Base-by-base conservation (phyloP, 2,329 filamentous ascomycete species). In the Ceratocystis colombiana region DNA sequence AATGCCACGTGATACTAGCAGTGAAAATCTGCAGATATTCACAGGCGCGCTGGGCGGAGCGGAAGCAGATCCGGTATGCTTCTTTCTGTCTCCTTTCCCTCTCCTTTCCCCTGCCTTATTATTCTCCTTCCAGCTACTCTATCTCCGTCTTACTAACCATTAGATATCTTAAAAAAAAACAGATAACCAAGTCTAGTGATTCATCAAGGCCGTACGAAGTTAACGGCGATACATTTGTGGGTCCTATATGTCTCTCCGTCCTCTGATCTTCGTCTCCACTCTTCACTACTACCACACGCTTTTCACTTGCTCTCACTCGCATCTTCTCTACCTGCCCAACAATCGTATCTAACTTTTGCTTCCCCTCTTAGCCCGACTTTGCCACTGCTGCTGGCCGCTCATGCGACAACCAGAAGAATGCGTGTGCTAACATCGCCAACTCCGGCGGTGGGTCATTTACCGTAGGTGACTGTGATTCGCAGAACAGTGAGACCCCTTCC, bases 321-420 rank as follows among this genome's bases (percentile, higher is more conserved):
- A 33, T 17, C 30, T n/a, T 8, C 12, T 17, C 48, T 25, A 5
- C 2, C 22, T 15, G 6, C 25, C 41, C 30, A 41, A 41, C 12
- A 15, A 15, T 41, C 3, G 37, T 12, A 41, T 59, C 64, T 63
- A 46, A 53, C 61, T 45, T 48, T 6, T 25, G 15, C 45, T 50
- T 4, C 44, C 17, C 48, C 10, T 62, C 15, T n/a, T 61, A 80
- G 78, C 70, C 73, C 66, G 76, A 79, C 71, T 81, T 77, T 70
- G 41, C 70, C 28, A 73, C 74, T 8, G 79, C 79, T 0, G 74
- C 75, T 5, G 73, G 75, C 65, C 73, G 78, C 25, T 75, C 77
- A 1, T 82, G 80, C 72, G 78, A 79, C 69, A 77, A 78, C 70
- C 79, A 82, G 71, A 76, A 79, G 71, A 80, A 82, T 69, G 71